These are phyloP conservation scores for Leccinellum luteum DNA, from an alignment of 768 basidiomycete genomes.

Conservation along the genomic window DNA sequence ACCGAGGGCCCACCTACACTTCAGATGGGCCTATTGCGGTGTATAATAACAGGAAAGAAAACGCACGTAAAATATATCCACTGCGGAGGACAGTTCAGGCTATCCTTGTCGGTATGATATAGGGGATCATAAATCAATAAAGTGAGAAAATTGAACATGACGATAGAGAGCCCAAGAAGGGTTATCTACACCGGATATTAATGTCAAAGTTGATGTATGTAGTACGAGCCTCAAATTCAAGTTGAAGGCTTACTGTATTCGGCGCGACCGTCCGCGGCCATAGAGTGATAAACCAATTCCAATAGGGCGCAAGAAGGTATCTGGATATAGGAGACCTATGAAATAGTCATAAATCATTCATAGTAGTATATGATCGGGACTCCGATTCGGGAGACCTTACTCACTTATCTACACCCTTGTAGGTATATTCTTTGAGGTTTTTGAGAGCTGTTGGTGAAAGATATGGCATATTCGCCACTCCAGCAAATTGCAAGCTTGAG, in stretches of 20 bases:
- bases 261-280: slow-evolving; percentile 86
- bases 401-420: slow-evolving; percentile 81
- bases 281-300: slow-evolving; percentile 88
- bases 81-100: slow-evolving; percentile 58
- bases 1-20: slow-evolving; percentile 75
- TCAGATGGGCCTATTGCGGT: background rate
- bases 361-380: too few species aligned
- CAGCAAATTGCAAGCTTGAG: background rate
- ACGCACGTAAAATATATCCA: slow-evolving; percentile 92
- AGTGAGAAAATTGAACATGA: slow-evolving; percentile 81
- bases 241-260: slow-evolving; percentile 68
- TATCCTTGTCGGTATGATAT: slow-evolving; percentile 67
- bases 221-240: too few species aligned
- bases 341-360: slow-evolving; percentile 1
- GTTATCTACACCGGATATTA: slow-evolving; percentile 65
- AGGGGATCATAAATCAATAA: slow-evolving; percentile 81
- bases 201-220: too few species aligned
- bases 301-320: slow-evolving; percentile 80
- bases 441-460: slow-evolving; percentile 65
- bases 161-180: slow-evolving; percentile 75
- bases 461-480: slow-evolving; percentile 50
- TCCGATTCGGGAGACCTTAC: slow-evolving; percentile 16
- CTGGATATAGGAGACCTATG: slow-evolving; percentile 71
- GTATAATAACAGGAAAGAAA: background rate
- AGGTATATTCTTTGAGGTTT: slow-evolving; percentile 75